Conservation (phyloP, 2,329 filamentous ascomycete genomes). For the Helotiales sp. region DNA sequence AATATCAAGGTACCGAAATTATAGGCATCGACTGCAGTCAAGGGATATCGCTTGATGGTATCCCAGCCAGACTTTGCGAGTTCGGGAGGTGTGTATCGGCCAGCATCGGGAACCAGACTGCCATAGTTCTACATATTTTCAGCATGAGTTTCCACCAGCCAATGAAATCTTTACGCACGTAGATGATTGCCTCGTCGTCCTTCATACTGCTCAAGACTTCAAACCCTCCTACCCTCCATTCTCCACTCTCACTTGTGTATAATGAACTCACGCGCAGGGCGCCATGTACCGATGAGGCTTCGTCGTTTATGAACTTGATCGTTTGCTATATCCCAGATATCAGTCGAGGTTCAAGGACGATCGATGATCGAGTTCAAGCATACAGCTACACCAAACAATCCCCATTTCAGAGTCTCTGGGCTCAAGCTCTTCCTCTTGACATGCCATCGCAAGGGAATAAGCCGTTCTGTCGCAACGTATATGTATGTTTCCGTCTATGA, state of each 20-base stretch:
- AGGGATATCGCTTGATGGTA: constrained; percentile 77
- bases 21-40: constrained; percentile 84
- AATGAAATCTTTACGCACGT: constrained; percentile 47
- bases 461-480: constrained; percentile 91
- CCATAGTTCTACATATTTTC: constrained; percentile 67
- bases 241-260: constrained; percentile 92
- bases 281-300: constrained; percentile 89
- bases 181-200: constrained; percentile 91
- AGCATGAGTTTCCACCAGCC: not conserved
- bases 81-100: constrained; percentile 84
- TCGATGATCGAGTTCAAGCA: constrained; percentile 20
- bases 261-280: constrained; percentile 82
- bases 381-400: constrained; percentile 82
- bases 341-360: not conserved
- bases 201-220: constrained; percentile 94
- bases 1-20: constrained; percentile 81
- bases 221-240: constrained; percentile 96
- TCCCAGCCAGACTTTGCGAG: constrained; percentile 89
- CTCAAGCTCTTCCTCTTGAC: constrained; percentile 84
- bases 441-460: constrained; percentile 86
- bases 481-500: constrained; percentile 86
- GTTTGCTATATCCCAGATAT: constrained; percentile 62
- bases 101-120: constrained; percentile 81
- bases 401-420: constrained; percentile 96
- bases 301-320: constrained; percentile 92